A percentile compares a stretch with the other conserved stretches of the same genome.
Evolutionary conservation across 106 monocot genomes (phyloP).

Genomic region (Apostasia shenzhenica): DNA sequence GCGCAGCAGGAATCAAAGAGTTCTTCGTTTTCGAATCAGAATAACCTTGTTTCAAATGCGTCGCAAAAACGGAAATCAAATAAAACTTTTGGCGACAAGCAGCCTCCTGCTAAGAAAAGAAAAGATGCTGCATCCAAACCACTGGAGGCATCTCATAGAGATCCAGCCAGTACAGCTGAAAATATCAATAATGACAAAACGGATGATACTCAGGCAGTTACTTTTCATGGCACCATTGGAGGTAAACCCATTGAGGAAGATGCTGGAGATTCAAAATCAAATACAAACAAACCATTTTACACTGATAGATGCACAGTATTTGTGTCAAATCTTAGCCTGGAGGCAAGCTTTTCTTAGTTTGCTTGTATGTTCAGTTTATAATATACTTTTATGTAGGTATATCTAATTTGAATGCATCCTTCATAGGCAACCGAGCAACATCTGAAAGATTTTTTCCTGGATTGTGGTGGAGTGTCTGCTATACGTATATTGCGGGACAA

Average conservation of each 20-base stretch:
- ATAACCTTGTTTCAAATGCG: constrained; percentile 19
- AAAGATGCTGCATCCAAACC: constrained; percentile 24
- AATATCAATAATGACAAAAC: constrained; percentile 1
- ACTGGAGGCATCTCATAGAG: constrained; percentile 11
- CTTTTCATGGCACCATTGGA: constrained; percentile 13
- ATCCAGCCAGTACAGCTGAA: constrained; percentile 7
- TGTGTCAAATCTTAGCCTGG: constrained; percentile 72
- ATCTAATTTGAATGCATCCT: not conserved
- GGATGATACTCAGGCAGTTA: constrained; percentile 7
- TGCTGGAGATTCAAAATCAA: constrained; percentile 20
- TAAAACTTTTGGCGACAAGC: constrained; percentile 28
- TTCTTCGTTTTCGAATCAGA: constrained; percentile 12
- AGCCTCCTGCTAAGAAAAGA: constrained; percentile 58
- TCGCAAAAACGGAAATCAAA: constrained; percentile 67
- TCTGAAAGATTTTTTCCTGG: constrained; percentile 53
- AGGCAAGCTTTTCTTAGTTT: constrained; percentile 29
- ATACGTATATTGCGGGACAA: constrained; percentile 73
- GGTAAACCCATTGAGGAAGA: constrained; percentile 1
- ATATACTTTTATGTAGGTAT: not conserved
- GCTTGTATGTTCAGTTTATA: not conserved
- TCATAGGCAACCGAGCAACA: constrained; percentile 78
- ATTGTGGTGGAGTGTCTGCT: constrained; percentile 64
- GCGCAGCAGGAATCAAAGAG: constrained; percentile 57
- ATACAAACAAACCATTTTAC: constrained; percentile 38
- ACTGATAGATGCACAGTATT: constrained; percentile 84